These are phyloP conservation scores for Cordyceps pruinosa DNA, from an alignment of 2,329 filamentous ascomycete species.

Conservation along the genomic window DNA sequence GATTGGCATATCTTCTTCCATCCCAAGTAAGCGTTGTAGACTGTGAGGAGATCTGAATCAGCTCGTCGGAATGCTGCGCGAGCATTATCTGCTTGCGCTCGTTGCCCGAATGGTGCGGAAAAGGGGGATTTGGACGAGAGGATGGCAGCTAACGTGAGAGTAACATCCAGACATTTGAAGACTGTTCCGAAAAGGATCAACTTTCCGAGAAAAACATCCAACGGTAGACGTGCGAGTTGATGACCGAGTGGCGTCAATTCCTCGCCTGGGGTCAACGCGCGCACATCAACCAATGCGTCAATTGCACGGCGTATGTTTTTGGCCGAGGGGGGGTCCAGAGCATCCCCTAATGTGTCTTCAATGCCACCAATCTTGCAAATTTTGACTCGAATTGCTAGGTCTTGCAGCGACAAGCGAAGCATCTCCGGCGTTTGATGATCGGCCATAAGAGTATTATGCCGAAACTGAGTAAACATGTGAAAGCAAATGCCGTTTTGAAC, in stretches of 20 bases:
- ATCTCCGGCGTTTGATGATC: slow-evolving; percentile 97
- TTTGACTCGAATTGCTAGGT: slow-evolving; percentile 91
- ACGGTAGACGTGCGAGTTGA: slow-evolving; percentile 78
- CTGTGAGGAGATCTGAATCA: slow-evolving; percentile 85
- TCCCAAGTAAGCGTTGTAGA: slow-evolving; percentile 85
- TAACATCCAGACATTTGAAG: slow-evolving; percentile 87
- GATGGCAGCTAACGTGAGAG: slow-evolving; percentile 86
- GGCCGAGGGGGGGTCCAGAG: slow-evolving; percentile 79
- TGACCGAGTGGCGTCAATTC: slow-evolving; percentile 80
- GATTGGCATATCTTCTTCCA: slow-evolving; percentile 81
- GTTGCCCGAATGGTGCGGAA: slow-evolving; percentile 75
- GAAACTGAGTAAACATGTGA: slow-evolving; percentile 85
- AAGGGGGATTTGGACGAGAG: slow-evolving; percentile 94
- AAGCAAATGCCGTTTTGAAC: slow-evolving; percentile 94
- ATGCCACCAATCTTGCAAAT: slow-evolving; percentile 94
- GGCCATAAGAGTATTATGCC: slow-evolving; percentile 77
- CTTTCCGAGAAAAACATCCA: slow-evolving; percentile 94
- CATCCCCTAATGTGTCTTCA: slow-evolving; percentile 79
- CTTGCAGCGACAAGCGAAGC: slow-evolving; percentile 86
- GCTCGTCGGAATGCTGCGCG: slow-evolving; percentile 73
- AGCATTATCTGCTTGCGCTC: slow-evolving; percentile 73
- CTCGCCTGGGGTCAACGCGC: slow-evolving; percentile 73
- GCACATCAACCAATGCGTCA: slow-evolving; percentile 87
- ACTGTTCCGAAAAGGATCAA: slow-evolving; percentile 79
- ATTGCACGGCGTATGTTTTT: slow-evolving; percentile 92